Base-by-base conservation (phyloP, 768 basidiomycete species). In the Hygrophorus pudorinus region DNA sequence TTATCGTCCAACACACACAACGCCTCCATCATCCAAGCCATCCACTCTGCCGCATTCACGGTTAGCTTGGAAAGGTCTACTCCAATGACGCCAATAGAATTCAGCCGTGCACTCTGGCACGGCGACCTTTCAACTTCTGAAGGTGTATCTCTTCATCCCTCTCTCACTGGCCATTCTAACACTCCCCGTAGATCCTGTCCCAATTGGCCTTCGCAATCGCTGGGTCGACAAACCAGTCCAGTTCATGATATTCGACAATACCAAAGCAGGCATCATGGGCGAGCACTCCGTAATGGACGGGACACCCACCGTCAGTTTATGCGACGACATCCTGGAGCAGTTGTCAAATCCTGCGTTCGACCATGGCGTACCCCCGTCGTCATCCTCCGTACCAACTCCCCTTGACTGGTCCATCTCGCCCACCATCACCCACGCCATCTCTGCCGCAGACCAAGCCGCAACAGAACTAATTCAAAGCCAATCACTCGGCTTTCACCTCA, bases 241-340 rank as follows among this genome's bases (percentile, higher is more conserved):
- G 59, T 80, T 91, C 58, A 75, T 96, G 46, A 76, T 97, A 4
- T 89, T 79, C 55, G 86, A 88, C 59, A 86, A 89, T 50, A 77
- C 70, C 10, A 68, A 76, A 39, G 83, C 88, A 1, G 93, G 91
- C 4, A 63, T 96, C 54, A 85, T 94, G 76, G 93, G 93, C 37
- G 93, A 97, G 60, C 93, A 91, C 59, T 87, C 85, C 13, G 70
- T 86, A 47, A 91, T 91, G 88, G 88, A 91, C 53, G 88, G 88
- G 29, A 90, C 88, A 12, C 88, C 88, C 3, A 84, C 78, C 12
- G 78, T 75, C 18, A 73, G 86, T 17, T 58, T 88, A 52, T 82
- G 78, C 52, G 81, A 89, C 54, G 72, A 78, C 14, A 65, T 88
- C 30, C 69, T 89, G 50, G 71, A 71, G 46, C 70, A 69, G 56